phyloP scores from a whole-genome alignment of 495 filamentous ascomycete species.

The Glarea lozoyensis region DNA sequence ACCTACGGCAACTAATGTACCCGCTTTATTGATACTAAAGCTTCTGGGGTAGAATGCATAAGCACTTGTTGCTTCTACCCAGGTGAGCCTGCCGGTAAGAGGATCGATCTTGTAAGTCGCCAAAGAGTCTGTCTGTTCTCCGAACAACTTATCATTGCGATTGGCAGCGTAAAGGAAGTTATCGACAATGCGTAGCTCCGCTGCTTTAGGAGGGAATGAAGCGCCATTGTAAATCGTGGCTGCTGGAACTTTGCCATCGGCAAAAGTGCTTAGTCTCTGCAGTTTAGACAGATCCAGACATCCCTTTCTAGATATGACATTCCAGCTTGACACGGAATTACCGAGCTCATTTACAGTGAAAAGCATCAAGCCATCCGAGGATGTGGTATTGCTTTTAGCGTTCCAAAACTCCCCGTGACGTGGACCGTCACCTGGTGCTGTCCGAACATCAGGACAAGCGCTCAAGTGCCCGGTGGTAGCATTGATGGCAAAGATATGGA shows the following conservation, averaged over 20 bases:
- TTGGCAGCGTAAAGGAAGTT: conserved; percentile 33
- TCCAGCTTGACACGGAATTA: conserved; percentile 46
- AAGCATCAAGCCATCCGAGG: conserved; percentile 33
- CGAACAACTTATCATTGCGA: conserved; percentile 31
- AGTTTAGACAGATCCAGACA: conserved; percentile 37
- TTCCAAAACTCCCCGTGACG: conserved; percentile 55
- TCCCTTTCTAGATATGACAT: conserved; percentile 40
- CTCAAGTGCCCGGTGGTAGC: conserved; percentile 26
- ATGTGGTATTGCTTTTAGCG: conserved; percentile 34
- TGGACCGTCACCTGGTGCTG: conserved; percentile 47
- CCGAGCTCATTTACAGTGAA: conserved; percentile 55
- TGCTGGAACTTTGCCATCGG: conserved; percentile 24
- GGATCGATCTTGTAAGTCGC: conserved; percentile 30
- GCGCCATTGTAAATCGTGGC: conserved; percentile 25
- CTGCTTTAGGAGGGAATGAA: conserved; percentile 27
- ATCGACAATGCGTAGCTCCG: conserved; percentile 52
- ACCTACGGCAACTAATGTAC: conserved; percentile 49
- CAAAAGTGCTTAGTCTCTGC: conserved; percentile 35
- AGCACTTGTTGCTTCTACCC: conserved; percentile 40
- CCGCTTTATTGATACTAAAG: conserved; percentile 53
- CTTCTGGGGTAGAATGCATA: conserved; percentile 52
- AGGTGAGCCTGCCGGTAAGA: conserved; percentile 35
- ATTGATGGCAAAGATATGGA: conserved; percentile 52
- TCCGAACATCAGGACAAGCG: conserved; percentile 24
- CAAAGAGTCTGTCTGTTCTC: conserved; percentile 20